phyloP scores from a whole-genome alignment of 345 rosid genomes.

The Trapa incisa region DNA sequence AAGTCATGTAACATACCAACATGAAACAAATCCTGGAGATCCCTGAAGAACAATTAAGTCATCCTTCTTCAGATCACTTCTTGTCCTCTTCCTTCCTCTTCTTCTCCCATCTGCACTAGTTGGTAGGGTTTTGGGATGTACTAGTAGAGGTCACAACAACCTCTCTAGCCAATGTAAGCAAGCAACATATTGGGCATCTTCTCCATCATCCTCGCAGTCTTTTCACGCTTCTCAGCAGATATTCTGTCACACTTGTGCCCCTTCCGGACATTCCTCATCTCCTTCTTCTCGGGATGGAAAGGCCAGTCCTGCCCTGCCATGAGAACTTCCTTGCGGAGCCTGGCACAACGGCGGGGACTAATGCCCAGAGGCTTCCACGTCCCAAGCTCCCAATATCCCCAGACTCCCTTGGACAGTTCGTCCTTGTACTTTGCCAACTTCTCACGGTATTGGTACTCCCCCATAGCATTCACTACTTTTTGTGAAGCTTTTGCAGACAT shows the following conservation, averaged over 20 bases:
- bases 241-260: constrained; percentile 80
- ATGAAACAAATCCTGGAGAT: neutral
- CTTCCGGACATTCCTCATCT: constrained; percentile 69
- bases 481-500: constrained; percentile 82
- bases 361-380: constrained; percentile 85
- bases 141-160: too few species aligned
- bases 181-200: constrained; percentile 77
- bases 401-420: constrained; percentile 74
- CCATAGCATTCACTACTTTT: constrained; percentile 36
- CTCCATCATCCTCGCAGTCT: constrained; percentile 72
- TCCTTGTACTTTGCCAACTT: constrained; percentile 56
- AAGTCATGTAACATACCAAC: neutral
- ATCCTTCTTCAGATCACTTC: constrained; percentile 5
- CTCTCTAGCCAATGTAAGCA: too few species aligned
- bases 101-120: constrained; percentile 91
- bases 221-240: constrained; percentile 70
- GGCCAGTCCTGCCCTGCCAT: constrained; percentile 72
- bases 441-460: constrained; percentile 53
- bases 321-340: constrained; percentile 79
- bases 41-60: too few species aligned
- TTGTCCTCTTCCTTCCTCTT: constrained; percentile 93
- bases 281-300: constrained; percentile 80
- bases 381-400: constrained; percentile 91
- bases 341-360: constrained; percentile 74
- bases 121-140: too few species aligned